A percentile compares a stretch with the other conserved stretches of the same genome.
Evolutionary conservation across 2,329 filamentous ascomycete species (phyloP).

Genomic region (Fusarium longipes): DNA sequence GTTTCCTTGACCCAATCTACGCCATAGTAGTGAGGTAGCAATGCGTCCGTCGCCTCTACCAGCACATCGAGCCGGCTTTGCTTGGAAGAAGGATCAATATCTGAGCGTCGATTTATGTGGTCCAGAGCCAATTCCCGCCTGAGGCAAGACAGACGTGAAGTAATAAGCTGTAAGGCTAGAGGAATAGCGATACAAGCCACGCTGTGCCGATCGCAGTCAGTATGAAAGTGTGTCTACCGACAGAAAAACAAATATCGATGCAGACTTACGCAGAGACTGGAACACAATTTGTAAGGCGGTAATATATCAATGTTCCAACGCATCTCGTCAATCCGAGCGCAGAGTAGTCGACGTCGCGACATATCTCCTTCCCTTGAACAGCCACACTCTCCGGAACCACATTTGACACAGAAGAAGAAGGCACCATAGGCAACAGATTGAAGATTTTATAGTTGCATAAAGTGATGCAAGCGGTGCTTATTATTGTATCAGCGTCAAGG

Average conservation of each 20-base stretch:
- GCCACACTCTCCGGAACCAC: neutral
- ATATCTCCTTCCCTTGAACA: neutral
- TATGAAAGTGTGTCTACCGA: neutral
- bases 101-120: neutral
- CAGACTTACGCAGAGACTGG: neutral
- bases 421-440: neutral
- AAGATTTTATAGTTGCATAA: neutral
- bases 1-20: neutral
- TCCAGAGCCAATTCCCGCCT: neutral
- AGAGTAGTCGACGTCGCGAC: neutral
- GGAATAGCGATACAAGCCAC: neutral
- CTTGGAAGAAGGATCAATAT: neutral
- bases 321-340: neutral
- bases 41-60: neutral
- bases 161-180: neutral
- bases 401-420: neutral
- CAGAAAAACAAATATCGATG: accelerated
- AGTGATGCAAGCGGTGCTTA: neutral
- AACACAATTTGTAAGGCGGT: neutral
- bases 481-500: accelerated
- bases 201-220: neutral
- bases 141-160: neutral
- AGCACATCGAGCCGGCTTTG: neutral
- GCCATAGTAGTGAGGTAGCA: neutral
- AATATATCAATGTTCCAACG: neutral